Percentiles rank a stretch among this genome's conserved stretches.
These are phyloP conservation scores for Fraxinus latifolia DNA, from an alignment of 305 asterid genomes.

Conservation along the genomic window DNA sequence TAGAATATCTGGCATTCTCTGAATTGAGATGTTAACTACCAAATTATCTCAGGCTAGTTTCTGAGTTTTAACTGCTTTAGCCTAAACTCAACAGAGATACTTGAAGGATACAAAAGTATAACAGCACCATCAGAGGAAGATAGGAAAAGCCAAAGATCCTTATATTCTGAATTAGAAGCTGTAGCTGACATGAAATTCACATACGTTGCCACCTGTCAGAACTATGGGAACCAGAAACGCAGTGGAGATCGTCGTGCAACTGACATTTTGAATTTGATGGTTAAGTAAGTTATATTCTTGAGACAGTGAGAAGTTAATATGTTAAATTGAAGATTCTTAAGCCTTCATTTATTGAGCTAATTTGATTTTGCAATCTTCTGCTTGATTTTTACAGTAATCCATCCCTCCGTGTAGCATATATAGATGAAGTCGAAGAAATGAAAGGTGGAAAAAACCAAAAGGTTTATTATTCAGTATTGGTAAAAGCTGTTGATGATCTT, in stretches of 20 bases:
- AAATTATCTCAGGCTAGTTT: neutral
- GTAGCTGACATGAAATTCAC: conserved; percentile 99
- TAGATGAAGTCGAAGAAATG: conserved; percentile 96
- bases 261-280: conserved; percentile 95
- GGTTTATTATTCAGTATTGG: conserved; percentile 88
- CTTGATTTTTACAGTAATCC: conserved; percentile 67
- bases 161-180: conserved; percentile 87
- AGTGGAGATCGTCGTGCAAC: conserved; percentile 99
- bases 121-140: conserved; percentile 75
- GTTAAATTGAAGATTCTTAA: neutral
- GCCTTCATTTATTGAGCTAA: conserved; percentile 18
- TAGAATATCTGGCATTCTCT: neutral
- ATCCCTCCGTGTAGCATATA: conserved; percentile 96
- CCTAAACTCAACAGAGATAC: conserved; percentile 61
- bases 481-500: conserved; percentile 96
- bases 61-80: conserved; percentile 17
- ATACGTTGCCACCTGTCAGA: conserved; percentile 96
- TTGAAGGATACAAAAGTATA: conserved; percentile 78
- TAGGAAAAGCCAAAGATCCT: conserved; percentile 86
- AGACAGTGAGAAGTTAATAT: conserved; percentile 5
- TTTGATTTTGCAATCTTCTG: conserved; percentile 15
- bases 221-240: conserved; percentile 92
- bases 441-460: conserved; percentile 76
- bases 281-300: conserved; percentile 63
- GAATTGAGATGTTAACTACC: neutral